Evolutionary conservation across 805 yeast genomes (phyloP), one percentile per base, ranked within the genome.

Genomic region (Tetrapisispora fleetii): DNA sequence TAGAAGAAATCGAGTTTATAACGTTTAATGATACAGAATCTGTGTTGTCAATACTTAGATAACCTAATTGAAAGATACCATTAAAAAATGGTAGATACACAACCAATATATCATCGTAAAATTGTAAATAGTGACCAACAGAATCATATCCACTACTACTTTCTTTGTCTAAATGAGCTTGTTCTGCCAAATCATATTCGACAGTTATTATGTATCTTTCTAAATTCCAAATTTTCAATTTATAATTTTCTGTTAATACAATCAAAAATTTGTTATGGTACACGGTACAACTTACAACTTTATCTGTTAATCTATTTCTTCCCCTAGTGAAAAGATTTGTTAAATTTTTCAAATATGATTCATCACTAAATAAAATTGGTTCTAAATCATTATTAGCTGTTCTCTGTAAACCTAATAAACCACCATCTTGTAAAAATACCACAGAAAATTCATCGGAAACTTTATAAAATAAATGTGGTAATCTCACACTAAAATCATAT

Each of bases 361-460:
- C 55, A 67, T 82, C 89, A 50, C 73, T 75, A 62, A 83, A 84
- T 28, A 79, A 65, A 41, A 61, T 63, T 10, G 76, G 77, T 49
- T 67, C 77, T 39, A 68, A 62, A 17, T 56, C 52, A 22, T 52
- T 52, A 14, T 57, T 54, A 2, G 47, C 40, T 11, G 47, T 30
- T 52, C 60, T 64, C 28, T 58, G 58, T 49, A 84, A 68, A 41
- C 80, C 81, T 45, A 87, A 65, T 39, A 89, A 62, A 1, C 90
- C 87, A 24, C 97, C 96, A 65, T 90, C 95, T 40, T 74, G 72
- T 44, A 89, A 69, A 4, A 87, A 72, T 0, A 83, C 78, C 3
- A 88, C 60, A 9, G 80, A 59, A 41, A 74, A 71, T 2, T 59
- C 56, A 0, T 67, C 52, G 32, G 77, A 72, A 16, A 80, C 63